Evolutionary conservation across 352 stramenopile genomes (phyloP).

Genomic region (Peronospora tabacina): DNA sequence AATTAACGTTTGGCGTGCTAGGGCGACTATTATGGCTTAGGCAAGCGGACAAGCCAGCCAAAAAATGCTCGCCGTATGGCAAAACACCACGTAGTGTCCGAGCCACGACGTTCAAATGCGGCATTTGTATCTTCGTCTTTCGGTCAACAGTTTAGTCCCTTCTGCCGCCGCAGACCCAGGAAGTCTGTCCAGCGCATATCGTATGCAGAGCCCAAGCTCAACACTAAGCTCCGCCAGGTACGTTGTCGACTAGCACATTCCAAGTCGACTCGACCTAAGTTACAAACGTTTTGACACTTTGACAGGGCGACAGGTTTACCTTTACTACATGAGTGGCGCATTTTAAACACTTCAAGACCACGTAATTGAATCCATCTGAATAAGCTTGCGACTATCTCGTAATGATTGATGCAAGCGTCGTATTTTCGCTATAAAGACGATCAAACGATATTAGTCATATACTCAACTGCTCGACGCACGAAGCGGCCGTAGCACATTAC

Average conservation of each 20-base stretch:
- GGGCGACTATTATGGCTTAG: conserved; percentile 64
- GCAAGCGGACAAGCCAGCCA: conserved; percentile 21
- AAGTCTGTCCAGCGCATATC: conserved; percentile 38
- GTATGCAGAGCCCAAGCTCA: conserved; percentile 70
- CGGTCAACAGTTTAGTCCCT: conserved; percentile 18
- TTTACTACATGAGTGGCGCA: conserved; percentile 48
- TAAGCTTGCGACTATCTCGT: conserved; percentile 10
- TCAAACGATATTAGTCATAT: background rate
- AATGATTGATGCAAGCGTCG: conserved; percentile 14
- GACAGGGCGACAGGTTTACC: conserved; percentile 66
- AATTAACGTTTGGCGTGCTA: conserved; percentile 12
- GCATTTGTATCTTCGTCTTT: conserved; percentile 14
- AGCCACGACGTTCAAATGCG: conserved; percentile 12
- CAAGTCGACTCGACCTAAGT: conserved; percentile 5
- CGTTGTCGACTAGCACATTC: conserved; percentile 2
- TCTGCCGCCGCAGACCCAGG: conserved; percentile 16
- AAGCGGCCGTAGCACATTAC: conserved; percentile 8
- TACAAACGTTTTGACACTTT: background rate
- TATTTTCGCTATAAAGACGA: conserved; percentile 21
- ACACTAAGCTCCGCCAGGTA: conserved; percentile 75
- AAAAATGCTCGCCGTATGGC: conserved; percentile 13
- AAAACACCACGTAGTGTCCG: conserved; percentile 10
- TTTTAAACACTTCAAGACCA: background rate
- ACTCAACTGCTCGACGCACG: conserved; percentile 6
- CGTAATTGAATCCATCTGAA: conserved; percentile 7